phyloP scores from a whole-genome alignment of 108 stramenopile genomes.

The Cylindrotheca closterium region DNA sequence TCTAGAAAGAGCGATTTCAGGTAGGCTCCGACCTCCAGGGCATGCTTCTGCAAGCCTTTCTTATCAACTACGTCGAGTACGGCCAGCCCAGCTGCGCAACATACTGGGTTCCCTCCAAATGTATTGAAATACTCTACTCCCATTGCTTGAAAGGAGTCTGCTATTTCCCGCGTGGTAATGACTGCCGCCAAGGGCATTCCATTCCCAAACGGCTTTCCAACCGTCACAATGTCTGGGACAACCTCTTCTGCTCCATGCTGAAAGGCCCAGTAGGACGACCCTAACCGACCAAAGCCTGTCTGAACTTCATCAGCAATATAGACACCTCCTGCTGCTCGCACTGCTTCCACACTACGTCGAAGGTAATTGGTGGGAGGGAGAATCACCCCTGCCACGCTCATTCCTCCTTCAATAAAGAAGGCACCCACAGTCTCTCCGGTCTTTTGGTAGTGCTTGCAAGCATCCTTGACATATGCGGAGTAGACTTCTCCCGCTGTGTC shows the following conservation, averaged over 20 bases:
- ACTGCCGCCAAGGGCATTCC: conserved; percentile 96
- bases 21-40: conserved; percentile 69
- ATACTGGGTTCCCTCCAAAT: conserved; percentile 94
- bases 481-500: conserved; percentile 53
- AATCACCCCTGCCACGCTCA: conserved; percentile 90
- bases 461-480: conserved; percentile 63
- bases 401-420: conserved; percentile 88
- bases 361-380: conserved; percentile 85
- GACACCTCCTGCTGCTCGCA: conserved; percentile 87
- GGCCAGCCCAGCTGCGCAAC: conserved; percentile 83
- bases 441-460: conserved; percentile 48
- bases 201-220: conserved; percentile 97
- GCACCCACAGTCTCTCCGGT: conserved; percentile 66
- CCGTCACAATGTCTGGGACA: conserved; percentile 95
- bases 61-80: conserved; percentile 79
- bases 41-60: conserved; percentile 81
- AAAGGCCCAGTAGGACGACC: conserved; percentile 91
- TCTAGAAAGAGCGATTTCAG: conserved; percentile 46
- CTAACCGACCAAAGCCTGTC: conserved; percentile 93
- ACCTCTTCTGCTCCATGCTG: conserved; percentile 64
- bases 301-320: conserved; percentile 98
- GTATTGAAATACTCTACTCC: conserved; percentile 98
- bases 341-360: conserved; percentile 54
- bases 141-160: conserved; percentile 76
- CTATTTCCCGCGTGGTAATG: conserved; percentile 67